Conservation (phyloP, 176 grass and related monocot species). For the Hyparrhenia diplandra region DNA sequence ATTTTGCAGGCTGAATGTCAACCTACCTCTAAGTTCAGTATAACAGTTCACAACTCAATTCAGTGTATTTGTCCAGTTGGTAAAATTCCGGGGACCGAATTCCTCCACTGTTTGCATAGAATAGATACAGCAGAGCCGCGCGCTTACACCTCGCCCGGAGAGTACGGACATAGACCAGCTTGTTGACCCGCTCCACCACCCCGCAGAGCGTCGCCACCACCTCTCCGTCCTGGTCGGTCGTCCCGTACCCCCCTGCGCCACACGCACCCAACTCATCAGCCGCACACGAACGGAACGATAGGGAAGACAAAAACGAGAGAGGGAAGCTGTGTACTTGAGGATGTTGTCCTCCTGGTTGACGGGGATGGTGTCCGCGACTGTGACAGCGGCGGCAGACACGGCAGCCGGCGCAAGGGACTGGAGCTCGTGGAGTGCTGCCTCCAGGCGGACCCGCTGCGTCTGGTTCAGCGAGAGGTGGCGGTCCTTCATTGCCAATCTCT, state of each 20-base stretch:
- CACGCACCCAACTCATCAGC: background rate
- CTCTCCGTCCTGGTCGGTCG: slow-evolving; percentile 64
- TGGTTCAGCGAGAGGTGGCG: slow-evolving; percentile 86
- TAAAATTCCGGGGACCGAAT: background rate
- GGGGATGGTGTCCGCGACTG: slow-evolving; percentile 72
- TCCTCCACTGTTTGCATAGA: background rate
- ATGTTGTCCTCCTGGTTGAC: slow-evolving; percentile 93
- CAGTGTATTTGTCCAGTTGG: background rate
- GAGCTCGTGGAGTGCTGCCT: slow-evolving; percentile 67
- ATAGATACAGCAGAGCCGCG: background rate
- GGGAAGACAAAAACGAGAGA: background rate
- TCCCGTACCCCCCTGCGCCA: slow-evolving; percentile 83
- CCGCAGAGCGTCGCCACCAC: slow-evolving; percentile 90
- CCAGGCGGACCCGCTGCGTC: slow-evolving; percentile 85
- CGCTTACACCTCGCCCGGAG: slow-evolving; percentile 76
- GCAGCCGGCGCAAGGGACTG: slow-evolving; percentile 36
- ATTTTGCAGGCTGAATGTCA: background rate
- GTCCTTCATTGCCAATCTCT: slow-evolving; percentile 43
- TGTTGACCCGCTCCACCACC: slow-evolving; percentile 88
- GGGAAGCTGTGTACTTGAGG: slow-evolving; percentile 71
- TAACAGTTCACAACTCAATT: background rate
- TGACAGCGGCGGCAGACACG: slow-evolving; percentile 47
- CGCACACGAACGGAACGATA: background rate
- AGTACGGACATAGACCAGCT: slow-evolving; percentile 82
- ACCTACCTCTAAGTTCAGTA: background rate